Evolutionary conservation across 148 eudicot genomes (phyloP), one percentile per base, ranked within the genome.

Genomic region (Camellia lanceoleosa): DNA sequence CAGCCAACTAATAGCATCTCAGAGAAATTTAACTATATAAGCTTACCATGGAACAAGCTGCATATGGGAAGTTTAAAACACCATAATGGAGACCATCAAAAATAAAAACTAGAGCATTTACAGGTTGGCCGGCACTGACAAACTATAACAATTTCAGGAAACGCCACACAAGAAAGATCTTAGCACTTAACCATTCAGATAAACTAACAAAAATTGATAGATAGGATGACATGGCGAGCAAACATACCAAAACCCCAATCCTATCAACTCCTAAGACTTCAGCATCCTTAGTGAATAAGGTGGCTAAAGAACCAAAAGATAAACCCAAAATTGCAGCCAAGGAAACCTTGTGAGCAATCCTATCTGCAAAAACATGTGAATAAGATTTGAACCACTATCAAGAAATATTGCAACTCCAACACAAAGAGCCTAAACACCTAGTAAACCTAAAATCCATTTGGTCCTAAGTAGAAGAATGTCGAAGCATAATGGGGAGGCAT

Each of bases 21-120:
- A 79, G 68, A 20, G 15, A 16, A 30, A 44, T 69, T 38, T 3
- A 42, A 30, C 58, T 44, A 64, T 68, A 56, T 3, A 79, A 74
- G 64, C 78, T 76, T 88, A 95, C 99, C 99, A 91, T 93, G 56
- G 99, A 93, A 83, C 69, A 75, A 42, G 98, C 97, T 44, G 99
- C 94, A 73, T 93, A 95, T 18, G 84, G 83, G 79, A 95, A 95
- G 83, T 95, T 98, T 65, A 97, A 95, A 60, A 87, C 97, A 73
- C 98, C 99, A 77, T 81, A 93, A 81, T 95, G 97, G 60, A 95
- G 97, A 68, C 98, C 97, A 74, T 95, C 98, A 75, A 88, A 92
- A 62, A 95, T 91, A 79, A 89, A 95, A 72, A 98, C 99, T 70
- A 95, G 82, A 81, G 99, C 90, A 88, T 89, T 95, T 55, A 93